Percentiles rank a stretch among this genome's conserved stretches.
Evolutionary conservation across 768 basidiomycete species (phyloP).

Genomic region (Rhodocollybia butyracea): DNA sequence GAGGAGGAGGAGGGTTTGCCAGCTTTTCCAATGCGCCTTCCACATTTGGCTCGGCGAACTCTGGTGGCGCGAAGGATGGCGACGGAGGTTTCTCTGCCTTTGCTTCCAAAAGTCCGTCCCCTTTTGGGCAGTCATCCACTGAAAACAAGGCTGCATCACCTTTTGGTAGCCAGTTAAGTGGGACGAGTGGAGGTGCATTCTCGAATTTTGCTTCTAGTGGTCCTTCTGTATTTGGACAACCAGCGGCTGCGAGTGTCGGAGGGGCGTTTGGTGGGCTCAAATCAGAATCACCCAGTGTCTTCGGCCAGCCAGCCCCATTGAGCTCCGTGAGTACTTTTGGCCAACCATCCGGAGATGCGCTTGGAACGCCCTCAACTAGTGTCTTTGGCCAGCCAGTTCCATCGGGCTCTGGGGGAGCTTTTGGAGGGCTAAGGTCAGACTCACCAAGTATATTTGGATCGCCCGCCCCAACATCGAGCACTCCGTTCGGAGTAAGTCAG

Average conservation of each 20-base stretch:
- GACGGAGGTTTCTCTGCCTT: constrained; percentile 5
- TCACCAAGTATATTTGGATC: background rate
- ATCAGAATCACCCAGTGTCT: background rate
- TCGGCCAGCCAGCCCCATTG: background rate
- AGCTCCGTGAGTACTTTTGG: too few relatives aligned
- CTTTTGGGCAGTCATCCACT: background rate
- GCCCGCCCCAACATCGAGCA: background rate
- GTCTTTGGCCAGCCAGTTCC: background rate
- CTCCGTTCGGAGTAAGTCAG: background rate
- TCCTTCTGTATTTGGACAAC: constrained; percentile 8
- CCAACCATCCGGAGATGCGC: constrained; percentile 4
- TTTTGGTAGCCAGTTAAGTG: background rate
- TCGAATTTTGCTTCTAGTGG: constrained; percentile 1
- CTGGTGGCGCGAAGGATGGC: background rate
- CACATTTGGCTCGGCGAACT: constrained; percentile 23
- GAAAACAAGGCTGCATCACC: background rate
- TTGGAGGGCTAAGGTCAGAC: background rate
- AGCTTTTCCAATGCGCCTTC: constrained; percentile 18
- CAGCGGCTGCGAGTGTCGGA: background rate
- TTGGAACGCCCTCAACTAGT: background rate
- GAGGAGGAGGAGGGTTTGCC: constrained; percentile 8
- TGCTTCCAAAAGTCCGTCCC: constrained; percentile 4
- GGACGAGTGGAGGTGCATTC: background rate
- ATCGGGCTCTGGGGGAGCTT: background rate
- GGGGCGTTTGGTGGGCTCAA: background rate